Conservation (phyloP, 1,139 yeast genomes). For the Hyphopichia fennica region DNA sequence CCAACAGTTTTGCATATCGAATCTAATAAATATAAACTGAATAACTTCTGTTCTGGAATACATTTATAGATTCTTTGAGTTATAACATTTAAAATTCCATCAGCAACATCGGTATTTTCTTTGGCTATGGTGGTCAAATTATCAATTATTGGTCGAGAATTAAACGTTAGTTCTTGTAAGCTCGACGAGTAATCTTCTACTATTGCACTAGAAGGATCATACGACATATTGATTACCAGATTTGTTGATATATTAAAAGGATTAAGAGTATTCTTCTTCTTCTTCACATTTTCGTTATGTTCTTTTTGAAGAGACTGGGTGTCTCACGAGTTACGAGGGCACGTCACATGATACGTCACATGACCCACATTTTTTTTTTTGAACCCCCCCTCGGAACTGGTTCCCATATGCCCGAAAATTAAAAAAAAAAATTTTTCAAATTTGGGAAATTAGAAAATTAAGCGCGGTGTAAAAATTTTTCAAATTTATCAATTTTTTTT, state of each 20-base stretch:
- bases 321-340: too few relatives aligned
- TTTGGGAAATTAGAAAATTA: too few relatives aligned
- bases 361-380: too few relatives aligned
- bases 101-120: conserved; percentile 76
- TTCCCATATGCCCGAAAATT: too few relatives aligned
- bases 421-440: too few relatives aligned
- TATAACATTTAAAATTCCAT: conserved; percentile 73
- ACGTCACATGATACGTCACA: too few relatives aligned
- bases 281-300: too few relatives aligned
- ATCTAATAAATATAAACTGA: conserved; percentile 79
- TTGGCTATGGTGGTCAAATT: conserved; percentile 84
- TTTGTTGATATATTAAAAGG: too few relatives aligned
- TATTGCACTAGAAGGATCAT: neutral
- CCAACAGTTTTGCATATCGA: conserved; percentile 94
- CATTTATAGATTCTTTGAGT: conserved; percentile 54
- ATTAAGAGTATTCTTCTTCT: too few relatives aligned
- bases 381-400: too few relatives aligned
- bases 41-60: conserved; percentile 80
- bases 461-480: conserved; percentile 10
- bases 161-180: conserved; percentile 76
- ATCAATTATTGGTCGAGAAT: conserved; percentile 86
- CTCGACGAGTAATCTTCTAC: conserved; percentile 50
- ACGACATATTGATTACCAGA: neutral
- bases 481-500: neutral
- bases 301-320: too few relatives aligned